These are phyloP conservation scores for Aspergillus caelatus DNA, from an alignment of 2,329 filamentous ascomycete species.

Conservation along the genomic window DNA sequence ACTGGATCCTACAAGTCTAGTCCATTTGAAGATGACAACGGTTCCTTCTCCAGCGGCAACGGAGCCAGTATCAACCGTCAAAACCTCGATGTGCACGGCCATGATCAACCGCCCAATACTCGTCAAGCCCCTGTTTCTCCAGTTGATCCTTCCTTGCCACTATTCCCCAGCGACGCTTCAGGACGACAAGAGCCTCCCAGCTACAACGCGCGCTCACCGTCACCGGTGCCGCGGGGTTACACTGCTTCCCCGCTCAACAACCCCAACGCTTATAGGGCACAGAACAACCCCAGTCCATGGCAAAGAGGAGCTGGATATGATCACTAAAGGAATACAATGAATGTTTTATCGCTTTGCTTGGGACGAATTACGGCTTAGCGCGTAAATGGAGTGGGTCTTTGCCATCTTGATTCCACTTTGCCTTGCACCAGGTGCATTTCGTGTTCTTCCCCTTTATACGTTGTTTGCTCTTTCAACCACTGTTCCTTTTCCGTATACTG, in stretches of 20 bases:
- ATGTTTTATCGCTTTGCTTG: conserved; percentile 32
- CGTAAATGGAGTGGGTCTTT: conserved; percentile 31
- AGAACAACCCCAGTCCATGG: conserved; percentile 64
- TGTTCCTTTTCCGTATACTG: conserved; percentile 23
- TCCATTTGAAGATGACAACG: conserved; percentile 71
- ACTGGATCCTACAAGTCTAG: conserved; percentile 59
- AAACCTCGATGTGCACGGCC: conserved; percentile 39
- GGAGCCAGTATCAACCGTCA: conserved; percentile 54
- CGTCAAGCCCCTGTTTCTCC: conserved; percentile 52
- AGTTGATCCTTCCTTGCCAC: conserved; percentile 49
- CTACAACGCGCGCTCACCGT: conserved; percentile 38
- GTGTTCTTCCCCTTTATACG: conserved; percentile 12
- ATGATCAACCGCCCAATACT: conserved; percentile 28
- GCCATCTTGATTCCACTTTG: conserved; percentile 24
- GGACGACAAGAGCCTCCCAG: conserved; percentile 44
- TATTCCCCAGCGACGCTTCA: conserved; percentile 49
- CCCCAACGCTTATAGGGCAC: conserved; percentile 45
- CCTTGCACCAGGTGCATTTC: conserved; percentile 12
- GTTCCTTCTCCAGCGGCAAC: conserved; percentile 62
- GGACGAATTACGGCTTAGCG: conserved; percentile 44
- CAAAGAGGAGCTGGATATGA: conserved; percentile 68
- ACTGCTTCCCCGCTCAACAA: conserved; percentile 37
- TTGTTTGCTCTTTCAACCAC: conserved; percentile 16
- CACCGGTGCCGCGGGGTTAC: conserved; percentile 37
- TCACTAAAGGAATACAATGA: conserved; percentile 44